These are phyloP conservation scores for Melanomma pulvis-pyrius DNA, from an alignment of 495 filamentous ascomycete genomes.

Conservation along the genomic window DNA sequence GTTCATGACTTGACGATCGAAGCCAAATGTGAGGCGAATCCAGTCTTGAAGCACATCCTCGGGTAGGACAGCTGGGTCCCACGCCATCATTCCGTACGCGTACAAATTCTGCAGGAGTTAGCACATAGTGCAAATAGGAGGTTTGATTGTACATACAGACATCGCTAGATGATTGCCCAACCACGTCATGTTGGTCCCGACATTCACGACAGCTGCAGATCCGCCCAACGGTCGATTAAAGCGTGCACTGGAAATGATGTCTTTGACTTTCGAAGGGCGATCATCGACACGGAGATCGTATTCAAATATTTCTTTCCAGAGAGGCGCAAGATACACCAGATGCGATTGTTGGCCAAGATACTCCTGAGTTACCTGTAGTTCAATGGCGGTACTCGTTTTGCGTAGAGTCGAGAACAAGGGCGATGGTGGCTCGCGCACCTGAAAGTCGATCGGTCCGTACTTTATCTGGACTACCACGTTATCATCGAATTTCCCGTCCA, in stretches of 20 bases:
- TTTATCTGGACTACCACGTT: conserved; percentile 76
- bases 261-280: conserved; percentile 54
- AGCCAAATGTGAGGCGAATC: conserved; percentile 66
- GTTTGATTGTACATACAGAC: conserved; percentile 47
- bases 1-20: conserved; percentile 56
- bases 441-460: conserved; percentile 76
- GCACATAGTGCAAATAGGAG: neutral
- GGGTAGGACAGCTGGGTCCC: conserved; percentile 57
- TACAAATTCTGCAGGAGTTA: conserved; percentile 58
- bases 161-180: conserved; percentile 68
- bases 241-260: conserved; percentile 62
- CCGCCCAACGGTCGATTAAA: conserved; percentile 63
- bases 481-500: conserved; percentile 68
- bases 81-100: conserved; percentile 67
- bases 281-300: conserved; percentile 67
- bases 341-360: conserved; percentile 74
- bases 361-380: conserved; percentile 69
- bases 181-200: conserved; percentile 69
- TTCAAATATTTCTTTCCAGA: conserved; percentile 69
- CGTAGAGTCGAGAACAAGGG: conserved; percentile 67
- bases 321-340: conserved; percentile 65
- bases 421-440: conserved; percentile 70
- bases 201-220: conserved; percentile 69
- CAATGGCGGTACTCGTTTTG: conserved; percentile 63
- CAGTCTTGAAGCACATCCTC: conserved; percentile 62